Evolutionary conservation across 176 grass and related monocot genomes (phyloP).

Genomic region (Aegilops umbellulata): DNA sequence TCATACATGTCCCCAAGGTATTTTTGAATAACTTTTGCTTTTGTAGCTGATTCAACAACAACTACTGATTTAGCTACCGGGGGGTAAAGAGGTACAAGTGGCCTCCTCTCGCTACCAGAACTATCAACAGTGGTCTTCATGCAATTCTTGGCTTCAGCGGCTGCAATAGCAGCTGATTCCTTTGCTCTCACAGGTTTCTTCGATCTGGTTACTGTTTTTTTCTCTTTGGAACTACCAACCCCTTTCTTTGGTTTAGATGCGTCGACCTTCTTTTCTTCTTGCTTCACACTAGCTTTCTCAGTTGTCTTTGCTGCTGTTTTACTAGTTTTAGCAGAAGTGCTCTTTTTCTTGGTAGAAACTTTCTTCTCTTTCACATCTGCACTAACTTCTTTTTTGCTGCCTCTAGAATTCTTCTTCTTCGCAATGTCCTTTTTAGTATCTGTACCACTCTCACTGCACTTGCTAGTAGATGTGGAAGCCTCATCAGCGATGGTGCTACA

Average conservation of each 20-base stretch:
- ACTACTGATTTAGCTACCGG: constrained; percentile 83
- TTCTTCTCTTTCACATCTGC: constrained; percentile 44
- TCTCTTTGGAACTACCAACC: constrained; percentile 36
- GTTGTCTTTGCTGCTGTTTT: constrained; percentile 42
- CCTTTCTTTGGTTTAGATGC: constrained; percentile 31
- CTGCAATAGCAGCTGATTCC: constrained; percentile 30
- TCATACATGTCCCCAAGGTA: constrained; percentile 88
- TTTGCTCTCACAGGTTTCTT: constrained; percentile 56
- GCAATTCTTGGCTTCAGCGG: constrained; percentile 1
- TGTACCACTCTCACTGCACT: background rate
- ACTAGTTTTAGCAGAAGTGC: constrained; percentile 39
- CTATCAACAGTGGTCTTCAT: constrained; percentile 26
- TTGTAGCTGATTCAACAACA: constrained; percentile 86
- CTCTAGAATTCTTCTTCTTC: constrained; percentile 23
- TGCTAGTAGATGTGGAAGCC: constrained; percentile 23
- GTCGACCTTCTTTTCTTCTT: constrained; percentile 29
- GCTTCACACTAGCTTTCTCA: constrained; percentile 5
- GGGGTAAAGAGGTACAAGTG: constrained; percentile 70
- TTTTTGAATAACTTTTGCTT: constrained; percentile 97
- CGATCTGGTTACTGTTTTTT: constrained; percentile 30
- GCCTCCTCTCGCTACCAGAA: constrained; percentile 30
- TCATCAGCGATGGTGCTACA: constrained; percentile 38
- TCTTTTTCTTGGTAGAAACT: constrained; percentile 40
- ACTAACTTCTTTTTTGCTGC: constrained; percentile 32
- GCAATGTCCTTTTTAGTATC: constrained; percentile 4